Evolutionary conservation across 352 stramenopile species (phyloP), one percentile per base, ranked within the genome.

Genomic region (Globisporangium lucens): DNA sequence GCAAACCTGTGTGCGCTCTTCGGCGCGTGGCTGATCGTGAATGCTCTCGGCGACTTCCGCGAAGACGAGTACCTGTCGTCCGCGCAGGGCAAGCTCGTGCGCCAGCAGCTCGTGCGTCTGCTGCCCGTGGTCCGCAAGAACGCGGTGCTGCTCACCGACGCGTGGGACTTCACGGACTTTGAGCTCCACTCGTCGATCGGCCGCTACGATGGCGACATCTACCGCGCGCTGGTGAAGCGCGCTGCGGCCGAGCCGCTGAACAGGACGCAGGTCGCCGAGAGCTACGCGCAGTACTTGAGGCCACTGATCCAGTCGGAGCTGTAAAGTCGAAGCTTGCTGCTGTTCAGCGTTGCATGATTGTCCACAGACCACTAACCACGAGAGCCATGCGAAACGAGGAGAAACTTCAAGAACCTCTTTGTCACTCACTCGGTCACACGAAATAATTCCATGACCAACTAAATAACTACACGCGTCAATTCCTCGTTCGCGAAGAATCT

Each of bases 161-260:
- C 63, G 8, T 81, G 74, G 70, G 69, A 79, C 63, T 79, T 75
- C 20, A 85, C 27, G 5, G 82, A 90, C 67, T 87, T 87, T 36
- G 80, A 89, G 64, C 61, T 90, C 2, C 84, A 87, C 74, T 90
- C 82, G 73, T 78, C 79, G n/a, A 88, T 90, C 51, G 80, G 82
- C 0, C 71, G 79, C n/a, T 91, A 86, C 71, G 82, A 91, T 43
- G 80, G 82, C n/a, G 82, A 91, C 63, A 77, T 91, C 0, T 91
- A 91, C 73, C 78, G 79, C 36, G 82, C 82, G 33, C 33, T 92
- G 41, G 76, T 89, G 8, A 61, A 74, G 59, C 80, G 74, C 15
- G 73, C 81, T 1, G 65, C 61, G 8, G 72, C 87, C 24, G 82
- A 91, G 60, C 81, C 81, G 33, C 65, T 91, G 3, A 91, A 91